Conservation (phyloP, 2,329 filamentous ascomycete species). For the Ophiostoma sp. region DNA sequence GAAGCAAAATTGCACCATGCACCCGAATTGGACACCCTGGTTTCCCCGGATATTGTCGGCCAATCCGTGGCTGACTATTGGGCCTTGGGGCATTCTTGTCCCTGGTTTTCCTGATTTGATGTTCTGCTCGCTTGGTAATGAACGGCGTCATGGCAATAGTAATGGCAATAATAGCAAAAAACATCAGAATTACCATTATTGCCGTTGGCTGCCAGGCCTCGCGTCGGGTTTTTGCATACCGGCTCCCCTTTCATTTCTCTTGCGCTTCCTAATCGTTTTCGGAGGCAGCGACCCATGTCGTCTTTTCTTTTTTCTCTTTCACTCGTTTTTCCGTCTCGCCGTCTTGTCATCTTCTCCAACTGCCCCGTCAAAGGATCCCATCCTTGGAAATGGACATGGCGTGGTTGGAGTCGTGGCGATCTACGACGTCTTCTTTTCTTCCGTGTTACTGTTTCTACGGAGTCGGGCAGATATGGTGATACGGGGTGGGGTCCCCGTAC, state of each 20-base stretch:
- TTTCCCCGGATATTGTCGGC: neutral
- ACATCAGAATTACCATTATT: neutral
- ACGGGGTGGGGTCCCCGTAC: neutral
- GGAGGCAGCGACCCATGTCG: neutral
- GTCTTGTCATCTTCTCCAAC: conserved; percentile 1
- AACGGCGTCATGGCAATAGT: neutral
- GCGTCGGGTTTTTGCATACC: neutral
- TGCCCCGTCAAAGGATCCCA: neutral
- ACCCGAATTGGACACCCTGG: neutral
- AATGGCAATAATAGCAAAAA: neutral
- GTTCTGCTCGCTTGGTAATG: neutral
- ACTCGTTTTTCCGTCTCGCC: neutral
- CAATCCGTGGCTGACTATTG: neutral
- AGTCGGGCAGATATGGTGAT: neutral
- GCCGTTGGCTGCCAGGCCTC: neutral
- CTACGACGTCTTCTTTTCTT: neutral
- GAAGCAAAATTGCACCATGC: neutral
- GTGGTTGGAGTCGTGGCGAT: neutral
- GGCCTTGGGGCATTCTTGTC: neutral
- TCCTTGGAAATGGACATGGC: neutral
- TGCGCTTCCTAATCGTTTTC: neutral
- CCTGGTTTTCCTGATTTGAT: neutral
- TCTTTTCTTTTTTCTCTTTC: neutral
- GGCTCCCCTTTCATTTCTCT: too few species aligned
- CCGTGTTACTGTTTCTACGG: neutral